Percentiles rank a stretch among this genome's conserved stretches.
phyloP scores from a whole-genome alignment of 192 early-diverging fungal species.

The Oehlia diaphana region DNA sequence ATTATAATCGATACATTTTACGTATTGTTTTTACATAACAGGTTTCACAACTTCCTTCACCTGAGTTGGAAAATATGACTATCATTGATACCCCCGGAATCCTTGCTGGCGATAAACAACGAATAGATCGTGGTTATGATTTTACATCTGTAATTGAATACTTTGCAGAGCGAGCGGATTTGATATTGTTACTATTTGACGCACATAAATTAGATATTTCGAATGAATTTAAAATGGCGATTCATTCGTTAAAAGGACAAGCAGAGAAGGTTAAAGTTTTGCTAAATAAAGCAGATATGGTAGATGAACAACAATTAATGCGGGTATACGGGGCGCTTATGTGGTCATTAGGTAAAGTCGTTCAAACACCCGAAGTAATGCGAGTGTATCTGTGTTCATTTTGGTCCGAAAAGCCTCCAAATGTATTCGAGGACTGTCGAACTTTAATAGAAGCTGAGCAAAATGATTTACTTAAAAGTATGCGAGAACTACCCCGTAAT shows the following conservation, averaged over 20 bases:
- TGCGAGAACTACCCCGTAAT: constrained; percentile 74
- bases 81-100: constrained; percentile 92
- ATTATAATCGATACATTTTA: not conserved
- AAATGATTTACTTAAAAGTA: constrained; percentile 71
- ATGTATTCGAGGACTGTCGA: constrained; percentile 69
- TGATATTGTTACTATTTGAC: constrained; percentile 87
- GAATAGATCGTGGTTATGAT: constrained; percentile 78
- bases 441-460: constrained; percentile 74
- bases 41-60: constrained; percentile 76
- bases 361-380: constrained; percentile 86
- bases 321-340: constrained; percentile 90
- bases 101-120: constrained; percentile 83
- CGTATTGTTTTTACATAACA: not conserved
- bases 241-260: constrained; percentile 74
- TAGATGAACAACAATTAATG: constrained; percentile 85
- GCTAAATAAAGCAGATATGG: constrained; percentile 88
- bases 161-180: constrained; percentile 83
- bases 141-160: constrained; percentile 80
- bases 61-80: constrained; percentile 78
- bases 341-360: constrained; percentile 89
- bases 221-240: constrained; percentile 85
- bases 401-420: constrained; percentile 71
- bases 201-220: constrained; percentile 88
- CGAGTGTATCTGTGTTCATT: constrained; percentile 83
- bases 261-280: constrained; percentile 87